Evolutionary conservation across 2,329 filamentous ascomycete species (phyloP).

Genomic region (Alternaria viburni): DNA sequence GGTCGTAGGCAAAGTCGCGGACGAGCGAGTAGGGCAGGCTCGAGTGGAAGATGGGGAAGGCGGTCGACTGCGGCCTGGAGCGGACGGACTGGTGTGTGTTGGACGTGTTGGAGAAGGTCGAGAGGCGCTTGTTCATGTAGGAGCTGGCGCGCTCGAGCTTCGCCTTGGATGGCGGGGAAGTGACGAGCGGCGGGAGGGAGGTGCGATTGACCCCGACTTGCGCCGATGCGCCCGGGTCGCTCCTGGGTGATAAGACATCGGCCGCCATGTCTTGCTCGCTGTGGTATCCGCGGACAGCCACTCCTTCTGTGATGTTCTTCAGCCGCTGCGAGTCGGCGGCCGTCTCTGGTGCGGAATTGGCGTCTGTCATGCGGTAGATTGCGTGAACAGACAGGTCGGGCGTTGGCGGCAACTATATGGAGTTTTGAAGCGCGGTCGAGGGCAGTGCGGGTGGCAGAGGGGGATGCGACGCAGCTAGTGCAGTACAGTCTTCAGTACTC

Average conservation of each 20-base stretch:
- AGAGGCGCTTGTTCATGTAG: constrained; percentile 80
- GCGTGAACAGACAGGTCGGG: constrained; percentile 5
- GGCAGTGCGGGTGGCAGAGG: constrained; percentile 16
- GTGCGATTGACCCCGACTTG: constrained; percentile 48
- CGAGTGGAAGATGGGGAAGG: constrained; percentile 83
- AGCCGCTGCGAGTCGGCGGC: constrained; percentile 36
- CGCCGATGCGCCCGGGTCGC: constrained; percentile 37
- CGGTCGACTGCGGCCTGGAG: constrained; percentile 80
- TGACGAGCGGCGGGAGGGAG: constrained; percentile 58
- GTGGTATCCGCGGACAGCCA: constrained; percentile 31
- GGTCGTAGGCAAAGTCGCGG: constrained; percentile 92
- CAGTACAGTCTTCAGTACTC: not conserved
- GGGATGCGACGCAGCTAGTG: constrained; percentile 3
- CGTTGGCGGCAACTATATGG: constrained; percentile 27
- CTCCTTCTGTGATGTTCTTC: constrained; percentile 39
- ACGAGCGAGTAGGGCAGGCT: constrained; percentile 88
- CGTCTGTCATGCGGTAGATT: constrained; percentile 42
- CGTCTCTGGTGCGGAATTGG: constrained; percentile 19
- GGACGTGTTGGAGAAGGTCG: constrained; percentile 72
- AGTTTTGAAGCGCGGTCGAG: constrained; percentile 5
- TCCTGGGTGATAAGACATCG: constrained; percentile 46
- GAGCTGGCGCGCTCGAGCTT: constrained; percentile 69
- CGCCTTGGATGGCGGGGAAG: constrained; percentile 56
- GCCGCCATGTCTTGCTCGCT: constrained; percentile 44
- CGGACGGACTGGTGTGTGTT: constrained; percentile 53